Conservation (phyloP, 345 rosid genomes). For the Lepidium aucheri region DNA sequence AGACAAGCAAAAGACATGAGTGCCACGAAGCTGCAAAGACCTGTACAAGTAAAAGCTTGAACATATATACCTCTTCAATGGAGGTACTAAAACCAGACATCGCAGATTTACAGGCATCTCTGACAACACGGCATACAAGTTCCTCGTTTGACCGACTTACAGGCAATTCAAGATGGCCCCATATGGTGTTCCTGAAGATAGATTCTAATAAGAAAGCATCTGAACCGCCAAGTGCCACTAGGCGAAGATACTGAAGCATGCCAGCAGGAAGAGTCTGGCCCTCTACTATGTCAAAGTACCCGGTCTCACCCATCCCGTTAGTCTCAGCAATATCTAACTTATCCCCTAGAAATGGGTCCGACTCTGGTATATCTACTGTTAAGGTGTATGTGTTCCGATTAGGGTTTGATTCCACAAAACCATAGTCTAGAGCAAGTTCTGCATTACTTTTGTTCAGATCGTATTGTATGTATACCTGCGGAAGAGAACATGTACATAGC, state of each 20-base stretch:
- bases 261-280: conserved; percentile 64
- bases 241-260: conserved; percentile 70
- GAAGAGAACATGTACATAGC: background rate
- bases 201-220: conserved; percentile 65
- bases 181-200: conserved; percentile 64
- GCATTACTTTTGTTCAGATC: conserved; percentile 82
- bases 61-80: conserved; percentile 55
- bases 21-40: background rate
- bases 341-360: conserved; percentile 41
- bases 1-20: background rate
- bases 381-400: conserved; percentile 69
- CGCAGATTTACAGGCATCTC: conserved; percentile 75
- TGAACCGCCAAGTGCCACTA: conserved; percentile 77
- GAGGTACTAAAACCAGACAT: conserved; percentile 62
- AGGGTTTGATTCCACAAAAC: conserved; percentile 63
- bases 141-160: conserved; percentile 80
- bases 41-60: background rate
- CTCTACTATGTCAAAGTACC: conserved; percentile 61
- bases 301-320: conserved; percentile 62
- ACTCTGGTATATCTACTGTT: conserved; percentile 63
- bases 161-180: conserved; percentile 90
- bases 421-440: conserved; percentile 88
- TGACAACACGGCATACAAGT: conserved; percentile 67
- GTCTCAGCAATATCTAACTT: conserved; percentile 61
- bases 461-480: conserved; percentile 76